phyloP scores from a whole-genome alignment of 306 rosid genomes.

The Prunus armeniaca region DNA sequence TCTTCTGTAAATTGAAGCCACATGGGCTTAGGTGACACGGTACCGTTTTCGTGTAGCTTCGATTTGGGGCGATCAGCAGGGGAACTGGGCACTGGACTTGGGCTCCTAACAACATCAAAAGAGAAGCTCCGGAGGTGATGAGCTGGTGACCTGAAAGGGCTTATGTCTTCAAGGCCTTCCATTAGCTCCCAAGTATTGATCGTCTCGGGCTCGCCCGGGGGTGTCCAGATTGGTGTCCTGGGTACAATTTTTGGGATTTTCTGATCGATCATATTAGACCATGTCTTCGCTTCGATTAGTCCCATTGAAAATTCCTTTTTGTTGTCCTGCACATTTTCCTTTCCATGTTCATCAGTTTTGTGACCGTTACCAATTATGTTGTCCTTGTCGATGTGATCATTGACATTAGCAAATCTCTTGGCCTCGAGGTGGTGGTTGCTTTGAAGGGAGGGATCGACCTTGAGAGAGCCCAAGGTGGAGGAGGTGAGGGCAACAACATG shows the following conservation, averaged over 20 bases:
- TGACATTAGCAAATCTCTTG: not conserved
- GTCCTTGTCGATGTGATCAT: constrained; percentile 8
- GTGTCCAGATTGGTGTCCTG: constrained; percentile 57
- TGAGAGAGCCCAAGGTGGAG: constrained; percentile 74
- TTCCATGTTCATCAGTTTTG: not conserved
- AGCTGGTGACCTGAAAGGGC: constrained; percentile 62
- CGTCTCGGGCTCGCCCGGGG: constrained; percentile 84
- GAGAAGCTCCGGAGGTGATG: constrained; percentile 62
- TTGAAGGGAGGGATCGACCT: constrained; percentile 26
- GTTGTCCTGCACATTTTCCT: not conserved
- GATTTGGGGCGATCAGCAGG: constrained; percentile 36
- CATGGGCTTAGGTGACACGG: constrained; percentile 38
- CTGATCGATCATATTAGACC: constrained; percentile 71
- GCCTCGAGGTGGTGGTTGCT: not conserved
- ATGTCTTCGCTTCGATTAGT: constrained; percentile 61
- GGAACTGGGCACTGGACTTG: constrained; percentile 10
- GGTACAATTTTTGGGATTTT: constrained; percentile 53
- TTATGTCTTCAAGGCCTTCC: constrained; percentile 90
- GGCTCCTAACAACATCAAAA: constrained; percentile 39
- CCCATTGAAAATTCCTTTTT: constrained; percentile 48
- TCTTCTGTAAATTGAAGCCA: constrained; percentile 41
- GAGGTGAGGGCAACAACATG: constrained; percentile 84
- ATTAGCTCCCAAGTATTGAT: constrained; percentile 87
- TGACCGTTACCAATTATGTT: constrained; percentile 1
- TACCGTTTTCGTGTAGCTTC: constrained; percentile 22